A percentile compares a stretch with the other conserved stretches of the same genome.
These are phyloP conservation scores for Phallus indusiatus DNA, from an alignment of 768 basidiomycete species.

Conservation along the genomic window DNA sequence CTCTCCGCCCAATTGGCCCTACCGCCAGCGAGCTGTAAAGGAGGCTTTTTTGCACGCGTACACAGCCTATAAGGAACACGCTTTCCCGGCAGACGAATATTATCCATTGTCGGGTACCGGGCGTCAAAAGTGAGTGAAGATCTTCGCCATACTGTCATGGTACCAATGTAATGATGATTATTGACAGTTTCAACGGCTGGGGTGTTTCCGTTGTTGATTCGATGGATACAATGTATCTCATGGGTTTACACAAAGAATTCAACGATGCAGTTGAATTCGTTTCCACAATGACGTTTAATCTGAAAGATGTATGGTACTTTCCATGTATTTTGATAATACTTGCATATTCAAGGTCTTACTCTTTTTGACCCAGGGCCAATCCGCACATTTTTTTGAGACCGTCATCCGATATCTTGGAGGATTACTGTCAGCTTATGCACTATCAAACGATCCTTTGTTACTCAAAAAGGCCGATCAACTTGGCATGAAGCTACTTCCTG, in stretches of 20 bases:
- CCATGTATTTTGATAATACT: conserved; percentile 1
- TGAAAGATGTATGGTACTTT: background rate
- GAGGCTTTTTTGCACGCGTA: conserved; percentile 61
- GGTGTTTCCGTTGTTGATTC: conserved; percentile 71
- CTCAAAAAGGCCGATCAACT: conserved; percentile 71
- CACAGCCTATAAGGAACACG: conserved; percentile 50
- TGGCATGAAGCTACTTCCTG: conserved; percentile 58
- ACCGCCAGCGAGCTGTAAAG: conserved; percentile 47
- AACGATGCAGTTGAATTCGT: conserved; percentile 48
- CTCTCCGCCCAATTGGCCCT: conserved; percentile 30
- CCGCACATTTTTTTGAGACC: conserved; percentile 68
- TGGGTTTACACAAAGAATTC: conserved; percentile 70
- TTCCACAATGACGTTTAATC: conserved; percentile 39
- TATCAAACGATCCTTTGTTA: conserved; percentile 54
- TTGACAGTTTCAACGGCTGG: conserved; percentile 71
- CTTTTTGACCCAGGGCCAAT: conserved; percentile 16
- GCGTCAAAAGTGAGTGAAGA: conserved; percentile 39
- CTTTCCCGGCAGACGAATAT: conserved; percentile 54
- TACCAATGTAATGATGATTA: background rate
- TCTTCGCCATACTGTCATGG: background rate
- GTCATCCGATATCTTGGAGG: conserved; percentile 88
- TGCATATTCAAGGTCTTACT: too few relatives aligned
- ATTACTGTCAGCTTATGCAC: conserved; percentile 71
- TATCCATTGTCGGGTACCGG: conserved; percentile 38
- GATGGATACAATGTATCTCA: conserved; percentile 77